Conservation (phyloP, 164 flowering plant genomes). For the Annona squamosa region DNA sequence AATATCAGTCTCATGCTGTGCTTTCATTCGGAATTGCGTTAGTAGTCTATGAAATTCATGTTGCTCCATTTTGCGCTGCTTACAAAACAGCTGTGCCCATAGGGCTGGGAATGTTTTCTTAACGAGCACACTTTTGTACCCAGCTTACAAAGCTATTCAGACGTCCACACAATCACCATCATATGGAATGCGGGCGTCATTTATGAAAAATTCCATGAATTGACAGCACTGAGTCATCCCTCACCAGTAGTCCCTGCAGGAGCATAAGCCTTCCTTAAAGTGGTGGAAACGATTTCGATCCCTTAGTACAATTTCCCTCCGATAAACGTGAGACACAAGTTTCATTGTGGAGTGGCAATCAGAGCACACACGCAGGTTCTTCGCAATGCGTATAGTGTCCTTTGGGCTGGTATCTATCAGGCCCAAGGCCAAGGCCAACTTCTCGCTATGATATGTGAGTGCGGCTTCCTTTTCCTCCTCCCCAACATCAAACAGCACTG, state of each 20-base stretch:
- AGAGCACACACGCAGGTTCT: constrained; percentile 2
- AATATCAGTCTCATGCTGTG: too few species aligned
- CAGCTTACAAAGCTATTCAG: too few species aligned
- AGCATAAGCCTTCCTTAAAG: constrained; percentile 3
- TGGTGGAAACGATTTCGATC: constrained; percentile 4
- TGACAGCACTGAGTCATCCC: too few species aligned
- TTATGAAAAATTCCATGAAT: too few species aligned
- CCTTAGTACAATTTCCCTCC: constrained; percentile 4
- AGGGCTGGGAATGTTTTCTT: too few species aligned
- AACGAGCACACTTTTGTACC: too few species aligned
- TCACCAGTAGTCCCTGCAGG: constrained; percentile 9
- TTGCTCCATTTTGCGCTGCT: too few species aligned
- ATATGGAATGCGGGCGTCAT: too few species aligned
- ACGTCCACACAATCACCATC: too few species aligned
- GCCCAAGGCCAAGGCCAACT: constrained; percentile 6
- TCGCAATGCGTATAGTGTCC: constrained; percentile 5
- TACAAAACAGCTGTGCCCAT: too few species aligned
- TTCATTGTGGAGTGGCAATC: constrained; percentile 9
- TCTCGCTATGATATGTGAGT: constrained; percentile 7
- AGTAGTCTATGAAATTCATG: too few species aligned
- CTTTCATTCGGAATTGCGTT: too few species aligned
- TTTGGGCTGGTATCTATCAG: constrained; percentile 2
- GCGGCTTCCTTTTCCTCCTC: constrained; percentile 8
- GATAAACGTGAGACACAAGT: neutral
- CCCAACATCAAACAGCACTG: constrained; percentile 4